Percentiles rank a stretch among this genome's conserved stretches.
These are phyloP conservation scores for Ceratocystis papillata DNA, from an alignment of 2,329 filamentous ascomycete genomes.

Conservation along the genomic window DNA sequence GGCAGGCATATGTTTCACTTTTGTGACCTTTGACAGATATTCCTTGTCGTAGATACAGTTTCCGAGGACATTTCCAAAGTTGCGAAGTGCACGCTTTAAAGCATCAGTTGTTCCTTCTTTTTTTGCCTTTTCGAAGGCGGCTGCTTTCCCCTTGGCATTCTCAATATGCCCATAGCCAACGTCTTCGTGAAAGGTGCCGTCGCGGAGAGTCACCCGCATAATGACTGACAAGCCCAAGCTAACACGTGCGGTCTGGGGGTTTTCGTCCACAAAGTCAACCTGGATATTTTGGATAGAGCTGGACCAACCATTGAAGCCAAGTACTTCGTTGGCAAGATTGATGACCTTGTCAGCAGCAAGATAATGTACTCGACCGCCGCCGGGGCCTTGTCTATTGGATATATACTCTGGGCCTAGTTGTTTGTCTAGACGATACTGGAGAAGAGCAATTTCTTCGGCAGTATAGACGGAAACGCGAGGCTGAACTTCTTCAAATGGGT, in stretches of 20 bases:
- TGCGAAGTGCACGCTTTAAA: slow-evolving; percentile 77
- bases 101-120: slow-evolving; percentile 96
- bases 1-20: slow-evolving; percentile 64
- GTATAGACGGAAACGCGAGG: slow-evolving; percentile 69
- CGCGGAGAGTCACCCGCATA: slow-evolving; percentile 76
- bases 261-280: slow-evolving; percentile 90
- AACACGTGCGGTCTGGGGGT: slow-evolving; percentile 63
- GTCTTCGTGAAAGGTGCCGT: slow-evolving; percentile 96
- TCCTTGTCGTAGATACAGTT: slow-evolving; percentile 98
- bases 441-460: slow-evolving; percentile 76
- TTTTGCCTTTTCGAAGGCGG: slow-evolving; percentile 96
- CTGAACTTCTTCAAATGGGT: slow-evolving; percentile 69
- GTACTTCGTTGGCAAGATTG: slow-evolving; percentile 84
- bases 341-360: slow-evolving; percentile 95
- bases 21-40: slow-evolving; percentile 80
- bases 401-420: slow-evolving; percentile 95
- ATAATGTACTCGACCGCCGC: slow-evolving; percentile 81
- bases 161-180: slow-evolving; percentile 95
- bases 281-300: slow-evolving; percentile 90
- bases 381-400: slow-evolving; percentile 71
- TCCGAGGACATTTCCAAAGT: slow-evolving; percentile 92
- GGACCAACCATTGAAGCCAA: slow-evolving; percentile 96
- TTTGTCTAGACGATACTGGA: slow-evolving; percentile 78
- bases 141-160: slow-evolving; percentile 89
- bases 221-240: slow-evolving; percentile 82